These are phyloP conservation scores for Oidiodendron maius DNA, from an alignment of 495 filamentous ascomycete species.

Conservation along the genomic window DNA sequence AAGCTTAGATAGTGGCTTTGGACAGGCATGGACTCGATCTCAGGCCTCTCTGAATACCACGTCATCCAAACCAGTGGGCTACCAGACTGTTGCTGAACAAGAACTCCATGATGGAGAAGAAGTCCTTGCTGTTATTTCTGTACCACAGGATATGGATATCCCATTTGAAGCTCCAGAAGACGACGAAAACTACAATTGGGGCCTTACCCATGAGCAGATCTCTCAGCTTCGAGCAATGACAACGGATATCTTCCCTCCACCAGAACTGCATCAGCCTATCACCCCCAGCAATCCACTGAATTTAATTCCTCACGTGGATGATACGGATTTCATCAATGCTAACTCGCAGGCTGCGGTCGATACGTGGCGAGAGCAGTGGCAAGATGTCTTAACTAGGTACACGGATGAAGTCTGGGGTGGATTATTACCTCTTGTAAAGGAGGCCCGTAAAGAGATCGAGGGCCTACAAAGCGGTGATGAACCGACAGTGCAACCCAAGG, in stretches of 20 bases:
- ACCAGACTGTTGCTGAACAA: conserved; percentile 26
- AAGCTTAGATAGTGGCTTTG: conserved; percentile 2
- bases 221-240: conserved; percentile 14
- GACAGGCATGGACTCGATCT: conserved; percentile 4
- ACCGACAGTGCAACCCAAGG: conserved; percentile 25
- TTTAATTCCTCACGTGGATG: conserved; percentile 13
- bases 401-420: conserved; percentile 78
- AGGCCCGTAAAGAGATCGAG: conserved; percentile 55
- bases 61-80: not conserved
- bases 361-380: conserved; percentile 50
- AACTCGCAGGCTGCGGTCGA: conserved; percentile 31
- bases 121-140: conserved; percentile 32
- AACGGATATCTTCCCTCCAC: conserved; percentile 11
- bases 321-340: not conserved
- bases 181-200: conserved; percentile 24
- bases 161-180: conserved; percentile 7
- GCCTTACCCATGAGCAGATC: conserved; percentile 23
- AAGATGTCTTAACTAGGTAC: conserved; percentile 57
- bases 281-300: conserved; percentile 19
- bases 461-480: conserved; percentile 19
- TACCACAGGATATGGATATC: conserved; percentile 9
- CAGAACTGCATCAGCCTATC: conserved; percentile 2
- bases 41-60: not conserved
- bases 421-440: conserved; percentile 52
- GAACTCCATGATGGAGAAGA: conserved; percentile 36